Base-by-base conservation (phyloP, 768 basidiomycete species). In the Serendipita vermifera region DNA sequence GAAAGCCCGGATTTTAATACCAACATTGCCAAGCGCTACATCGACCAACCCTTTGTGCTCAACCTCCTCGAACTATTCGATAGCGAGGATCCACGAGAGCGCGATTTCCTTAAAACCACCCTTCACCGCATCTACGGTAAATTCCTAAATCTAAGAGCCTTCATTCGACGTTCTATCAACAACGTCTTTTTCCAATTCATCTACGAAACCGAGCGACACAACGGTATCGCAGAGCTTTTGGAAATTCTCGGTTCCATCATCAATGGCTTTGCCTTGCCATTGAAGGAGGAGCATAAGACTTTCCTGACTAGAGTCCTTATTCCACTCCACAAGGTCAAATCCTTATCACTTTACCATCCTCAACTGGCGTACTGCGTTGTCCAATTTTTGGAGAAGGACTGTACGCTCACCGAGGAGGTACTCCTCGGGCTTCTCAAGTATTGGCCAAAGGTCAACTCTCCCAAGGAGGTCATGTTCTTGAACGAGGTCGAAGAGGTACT, bases 101-200 rank as follows among this genome's bases (percentile, higher is more conserved):
- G 96, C 62, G 96, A 99, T 68, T 99, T 99, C 70, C 80, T 99
- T 64, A 99, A 99, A 75, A 99, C 96, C 4, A 99, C 96, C 4
- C 76, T 99, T 24, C 96, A 99, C 69, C 85, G 96, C 58, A 98
- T 99, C 69, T 99, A 99, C 66, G 96, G 96, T 68, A 98, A 98
- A 75, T 98, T 99, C 76, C 82, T 98, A 64, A 96, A 93, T 68
- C 80, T 98, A 39, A 91, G 96, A 59, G 94, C 96, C 38, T 98
- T 97, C 72, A 98, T 99, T 65, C 86, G 96, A 55, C 83, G 96
- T 58, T 97, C 94, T 57, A 98, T 99, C 79, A 96, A 94, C 76
- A 96, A 98, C 64, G 94, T 99, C 64, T 99, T 99, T 69, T 98
- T 96, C 79, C 84, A 93, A 66, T 99, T 98, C 74, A 77, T 98